Evolutionary conservation across 78 protist genomes (phyloP).

Genomic region (Polysphondylium violaceum): DNA sequence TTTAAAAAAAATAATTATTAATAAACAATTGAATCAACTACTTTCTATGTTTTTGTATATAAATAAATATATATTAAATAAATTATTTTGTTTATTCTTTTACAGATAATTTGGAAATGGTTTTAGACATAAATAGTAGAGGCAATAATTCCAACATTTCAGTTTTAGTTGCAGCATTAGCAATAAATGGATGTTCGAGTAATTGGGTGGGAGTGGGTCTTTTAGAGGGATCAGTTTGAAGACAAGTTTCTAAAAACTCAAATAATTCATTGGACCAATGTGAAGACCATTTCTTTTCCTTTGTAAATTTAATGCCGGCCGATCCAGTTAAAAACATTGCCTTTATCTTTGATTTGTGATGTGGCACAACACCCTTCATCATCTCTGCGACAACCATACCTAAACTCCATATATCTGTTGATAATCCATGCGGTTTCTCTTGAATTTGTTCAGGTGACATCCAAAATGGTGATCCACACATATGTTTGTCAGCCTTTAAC

Average conservation of each 20-base stretch:
- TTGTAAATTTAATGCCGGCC: slow-evolving; percentile 45
- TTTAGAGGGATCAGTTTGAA: slow-evolving; percentile 77
- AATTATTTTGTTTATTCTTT: slow-evolving; percentile 1
- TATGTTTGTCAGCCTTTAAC: slow-evolving; percentile 62
- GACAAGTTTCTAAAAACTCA: slow-evolving; percentile 63
- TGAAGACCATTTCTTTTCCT: slow-evolving; percentile 51
- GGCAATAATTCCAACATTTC: slow-evolving; percentile 57
- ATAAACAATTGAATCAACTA: no score
- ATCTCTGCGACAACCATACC: slow-evolving; percentile 71
- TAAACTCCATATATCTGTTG: slow-evolving; percentile 78
- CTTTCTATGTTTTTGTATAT: no score
- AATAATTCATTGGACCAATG: slow-evolving; percentile 79
- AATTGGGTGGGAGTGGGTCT: slow-evolving; percentile 70
- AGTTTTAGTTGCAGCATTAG: slow-evolving; percentile 61
- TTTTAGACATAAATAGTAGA: slow-evolving; percentile 65
- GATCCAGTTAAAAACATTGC: slow-evolving; percentile 71
- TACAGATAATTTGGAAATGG: slow-evolving; percentile 41
- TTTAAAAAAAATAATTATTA: no score
- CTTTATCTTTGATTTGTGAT: slow-evolving; percentile 59
- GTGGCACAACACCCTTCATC: slow-evolving; percentile 77
- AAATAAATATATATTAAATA: no score
- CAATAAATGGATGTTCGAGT: slow-evolving; percentile 72
- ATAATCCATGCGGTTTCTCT: slow-evolving; percentile 59
- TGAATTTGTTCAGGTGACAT: slow-evolving; percentile 81
- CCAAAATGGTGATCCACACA: slow-evolving; percentile 78